Percentiles rank a stretch among this genome's conserved stretches.
Evolutionary conservation across 179 eudicot genomes (phyloP).

Genomic region (Spergularia azorica): DNA sequence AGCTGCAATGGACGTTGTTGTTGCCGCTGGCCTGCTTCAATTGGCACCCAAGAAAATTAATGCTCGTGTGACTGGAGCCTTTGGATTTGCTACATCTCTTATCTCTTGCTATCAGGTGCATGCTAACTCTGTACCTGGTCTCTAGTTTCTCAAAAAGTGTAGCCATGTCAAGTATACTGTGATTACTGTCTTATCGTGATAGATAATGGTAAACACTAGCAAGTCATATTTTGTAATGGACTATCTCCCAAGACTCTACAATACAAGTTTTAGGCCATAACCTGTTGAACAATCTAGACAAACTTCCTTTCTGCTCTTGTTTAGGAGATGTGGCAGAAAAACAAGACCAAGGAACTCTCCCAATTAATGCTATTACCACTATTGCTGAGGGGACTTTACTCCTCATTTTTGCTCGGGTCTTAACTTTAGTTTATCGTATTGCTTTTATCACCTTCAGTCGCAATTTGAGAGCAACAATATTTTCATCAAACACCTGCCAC

Average conservation of each 20-base stretch:
- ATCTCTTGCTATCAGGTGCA: conserved; percentile 97
- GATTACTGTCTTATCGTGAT: neutral
- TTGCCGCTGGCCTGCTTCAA: conserved; percentile 94
- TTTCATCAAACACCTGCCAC: too few species aligned
- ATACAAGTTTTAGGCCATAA: neutral
- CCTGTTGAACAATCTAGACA: neutral
- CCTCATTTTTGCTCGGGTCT: too few species aligned
- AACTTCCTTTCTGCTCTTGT: too few species aligned
- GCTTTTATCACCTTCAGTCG: too few species aligned
- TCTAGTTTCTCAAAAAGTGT: neutral
- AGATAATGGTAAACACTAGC: neutral
- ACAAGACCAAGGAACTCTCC: neutral
- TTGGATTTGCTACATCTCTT: conserved; percentile 83
- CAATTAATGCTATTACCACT: too few species aligned
- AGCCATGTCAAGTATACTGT: neutral
- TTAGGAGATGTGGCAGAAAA: too few species aligned
- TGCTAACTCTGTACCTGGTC: neutral
- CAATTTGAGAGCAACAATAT: too few species aligned
- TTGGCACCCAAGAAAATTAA: conserved; percentile 93
- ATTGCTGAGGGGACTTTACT: too few species aligned
- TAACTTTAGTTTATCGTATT: too few species aligned
- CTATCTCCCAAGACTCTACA: neutral
- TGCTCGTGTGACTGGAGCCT: conserved; percentile 96
- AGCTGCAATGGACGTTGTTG: conserved; percentile 83
- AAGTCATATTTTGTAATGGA: neutral